Conservation (phyloP, 2,329 filamentous ascomycete genomes). For the Trichoderma breve region DNA sequence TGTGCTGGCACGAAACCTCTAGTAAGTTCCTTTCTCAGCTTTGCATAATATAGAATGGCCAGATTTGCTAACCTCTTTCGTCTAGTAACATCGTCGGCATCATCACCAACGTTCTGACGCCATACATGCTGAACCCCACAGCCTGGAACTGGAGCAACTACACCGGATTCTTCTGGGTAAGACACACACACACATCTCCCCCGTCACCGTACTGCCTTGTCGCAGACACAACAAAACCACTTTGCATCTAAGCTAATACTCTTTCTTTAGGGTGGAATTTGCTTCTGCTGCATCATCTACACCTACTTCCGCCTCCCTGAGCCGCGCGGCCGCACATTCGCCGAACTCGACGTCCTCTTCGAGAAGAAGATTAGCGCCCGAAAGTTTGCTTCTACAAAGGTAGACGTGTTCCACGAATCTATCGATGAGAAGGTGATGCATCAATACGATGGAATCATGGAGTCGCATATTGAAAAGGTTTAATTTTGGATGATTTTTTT, state of each 20-base stretch:
- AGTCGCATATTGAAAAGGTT: slow-evolving; percentile 20
- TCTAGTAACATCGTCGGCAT: slow-evolving; percentile 75
- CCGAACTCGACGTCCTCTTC: slow-evolving; percentile 82
- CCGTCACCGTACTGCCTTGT: not conserved
- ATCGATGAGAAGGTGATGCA: slow-evolving; percentile 49
- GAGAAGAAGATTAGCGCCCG: slow-evolving; percentile 69
- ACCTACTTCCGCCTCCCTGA: slow-evolving; percentile 62
- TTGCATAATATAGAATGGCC: not conserved
- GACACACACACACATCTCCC: not conserved
- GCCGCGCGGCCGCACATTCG: slow-evolving; percentile 75
- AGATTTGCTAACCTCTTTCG: not conserved
- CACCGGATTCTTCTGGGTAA: slow-evolving; percentile 80
- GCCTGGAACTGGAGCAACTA: slow-evolving; percentile 89
- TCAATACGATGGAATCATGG: slow-evolving; percentile 43
- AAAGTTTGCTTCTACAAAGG: slow-evolving; percentile 63
- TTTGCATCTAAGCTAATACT: not conserved
- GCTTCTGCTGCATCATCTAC: slow-evolving; percentile 78
- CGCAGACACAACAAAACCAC: not conserved
- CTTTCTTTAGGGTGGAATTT: slow-evolving; percentile 60
- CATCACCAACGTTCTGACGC: slow-evolving; percentile 75
- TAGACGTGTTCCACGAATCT: slow-evolving; percentile 55
- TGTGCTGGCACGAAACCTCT: slow-evolving; percentile 76
- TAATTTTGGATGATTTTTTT: not conserved
- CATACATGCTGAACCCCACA: slow-evolving; percentile 87
- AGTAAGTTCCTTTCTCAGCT: slow-evolving; percentile 44